Conservation (phyloP, 2,329 filamentous ascomycete genomes). For the Sclerotinia trifoliorum region DNA sequence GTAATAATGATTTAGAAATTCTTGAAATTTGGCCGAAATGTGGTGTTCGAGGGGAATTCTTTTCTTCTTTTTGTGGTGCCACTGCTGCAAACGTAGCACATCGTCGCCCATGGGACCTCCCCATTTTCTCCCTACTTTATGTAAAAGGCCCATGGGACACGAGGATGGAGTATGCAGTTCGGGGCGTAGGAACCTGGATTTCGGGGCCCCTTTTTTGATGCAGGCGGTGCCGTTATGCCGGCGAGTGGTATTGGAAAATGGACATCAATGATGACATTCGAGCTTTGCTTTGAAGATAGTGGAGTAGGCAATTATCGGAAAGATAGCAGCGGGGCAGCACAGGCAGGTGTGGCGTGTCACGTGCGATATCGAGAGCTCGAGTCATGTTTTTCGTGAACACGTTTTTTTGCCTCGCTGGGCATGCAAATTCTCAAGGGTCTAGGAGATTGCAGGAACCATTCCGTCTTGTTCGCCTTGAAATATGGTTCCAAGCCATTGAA, state of each 20-base stretch:
- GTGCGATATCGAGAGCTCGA: background rate
- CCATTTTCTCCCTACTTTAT: conserved; percentile 15
- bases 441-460: background rate
- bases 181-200: conserved; percentile 1
- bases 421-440: background rate
- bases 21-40: conserved; percentile 11
- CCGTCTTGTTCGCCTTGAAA: background rate
- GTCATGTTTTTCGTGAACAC: conserved; percentile 4
- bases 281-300: background rate
- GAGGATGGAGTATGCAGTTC: conserved; percentile 11
- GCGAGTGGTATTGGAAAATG: background rate
- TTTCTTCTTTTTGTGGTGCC: conserved; percentile 13
- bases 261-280: background rate
- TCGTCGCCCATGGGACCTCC: conserved; percentile 18
- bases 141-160: conserved; percentile 5
- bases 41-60: background rate
- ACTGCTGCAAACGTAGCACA: background rate
- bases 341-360: background rate
- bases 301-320: conserved; percentile 4
- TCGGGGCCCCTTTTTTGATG: background rate
- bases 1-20: conserved; percentile 6
- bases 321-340: background rate
- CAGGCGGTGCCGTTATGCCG: conserved; percentile 1
- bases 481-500: background rate
- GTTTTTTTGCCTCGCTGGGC: background rate